phyloP scores from a whole-genome alignment of 768 basidiomycete genomes.

The Clitopilus hobsonii region DNA sequence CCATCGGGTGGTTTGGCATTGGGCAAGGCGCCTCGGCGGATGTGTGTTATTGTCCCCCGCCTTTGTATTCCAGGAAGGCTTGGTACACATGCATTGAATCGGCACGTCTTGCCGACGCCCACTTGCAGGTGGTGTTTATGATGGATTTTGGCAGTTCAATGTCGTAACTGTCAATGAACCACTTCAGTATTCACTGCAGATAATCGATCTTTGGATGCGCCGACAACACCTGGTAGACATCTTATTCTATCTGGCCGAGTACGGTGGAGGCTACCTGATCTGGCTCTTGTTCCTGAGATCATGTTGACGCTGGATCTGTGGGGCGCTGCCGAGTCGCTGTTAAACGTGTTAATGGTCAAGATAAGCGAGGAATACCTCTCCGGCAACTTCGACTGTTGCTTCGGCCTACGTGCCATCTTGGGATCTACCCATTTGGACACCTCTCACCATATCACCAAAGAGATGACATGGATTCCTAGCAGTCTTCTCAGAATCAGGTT shows the following conservation, averaged over 20 bases:
- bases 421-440: neutral
- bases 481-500: neutral
- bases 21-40: no score
- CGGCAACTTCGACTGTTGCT: neutral
- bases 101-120: neutral
- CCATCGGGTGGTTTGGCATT: no score
- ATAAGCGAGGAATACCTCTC: neutral
- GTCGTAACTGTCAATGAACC: neutral
- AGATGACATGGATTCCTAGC: neutral
- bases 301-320: neutral
- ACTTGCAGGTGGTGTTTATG: no score
- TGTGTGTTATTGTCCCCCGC: neutral
- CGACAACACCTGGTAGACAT: neutral
- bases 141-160: no score
- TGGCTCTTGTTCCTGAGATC: neutral
- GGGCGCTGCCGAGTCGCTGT: neutral
- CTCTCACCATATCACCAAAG: neutral
- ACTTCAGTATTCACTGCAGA: neutral
- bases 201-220: neutral
- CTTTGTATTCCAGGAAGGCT: neutral
- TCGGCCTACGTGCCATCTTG: neutral
- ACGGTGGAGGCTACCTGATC: neutral
- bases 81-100: neutral
- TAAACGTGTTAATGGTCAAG: neutral
- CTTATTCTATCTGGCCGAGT: neutral